Evolutionary conservation across 169 alveolate species (phyloP).

Genomic region (Miamiensis avidus): DNA sequence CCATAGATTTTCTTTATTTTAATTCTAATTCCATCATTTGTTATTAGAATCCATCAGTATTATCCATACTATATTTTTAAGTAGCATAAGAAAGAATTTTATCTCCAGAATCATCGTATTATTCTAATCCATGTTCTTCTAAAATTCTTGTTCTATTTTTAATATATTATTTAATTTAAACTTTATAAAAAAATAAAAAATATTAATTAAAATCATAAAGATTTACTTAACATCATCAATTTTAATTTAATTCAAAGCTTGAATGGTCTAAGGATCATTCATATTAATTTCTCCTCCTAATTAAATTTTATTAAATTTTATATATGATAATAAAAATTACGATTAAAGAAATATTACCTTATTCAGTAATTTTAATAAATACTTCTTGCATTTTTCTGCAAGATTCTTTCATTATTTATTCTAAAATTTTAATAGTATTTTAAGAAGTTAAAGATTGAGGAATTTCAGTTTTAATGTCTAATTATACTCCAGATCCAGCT

Average conservation of each 20-base stretch:
- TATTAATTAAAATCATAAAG: background rate
- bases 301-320: too few relatives aligned
- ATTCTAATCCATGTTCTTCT: conserved; percentile 15
- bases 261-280: conserved; percentile 12
- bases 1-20: conserved; percentile 18
- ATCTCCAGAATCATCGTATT: conserved; percentile 11
- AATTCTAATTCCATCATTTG: conserved; percentile 18
- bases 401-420: conserved; percentile 15
- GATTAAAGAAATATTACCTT: too few relatives aligned
- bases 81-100: conserved; percentile 26
- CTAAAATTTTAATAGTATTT: conserved; percentile 12
- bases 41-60: conserved; percentile 25
- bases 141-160: conserved; percentile 1
- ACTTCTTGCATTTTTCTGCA: conserved; percentile 6
- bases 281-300: conserved; percentile 16
- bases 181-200: background rate
- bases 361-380: conserved; percentile 1
- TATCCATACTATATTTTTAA: conserved; percentile 18
- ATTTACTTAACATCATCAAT: conserved; percentile 6
- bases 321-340: too few relatives aligned
- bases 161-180: conserved; percentile 2
- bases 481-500: conserved; percentile 14
- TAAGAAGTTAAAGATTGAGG: conserved; percentile 23
- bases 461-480: conserved; percentile 22
- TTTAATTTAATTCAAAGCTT: background rate